Evolutionary conservation across 2,329 filamentous ascomycete genomes (phyloP).

Genomic region (Aspergillus ochraceoroseus): DNA sequence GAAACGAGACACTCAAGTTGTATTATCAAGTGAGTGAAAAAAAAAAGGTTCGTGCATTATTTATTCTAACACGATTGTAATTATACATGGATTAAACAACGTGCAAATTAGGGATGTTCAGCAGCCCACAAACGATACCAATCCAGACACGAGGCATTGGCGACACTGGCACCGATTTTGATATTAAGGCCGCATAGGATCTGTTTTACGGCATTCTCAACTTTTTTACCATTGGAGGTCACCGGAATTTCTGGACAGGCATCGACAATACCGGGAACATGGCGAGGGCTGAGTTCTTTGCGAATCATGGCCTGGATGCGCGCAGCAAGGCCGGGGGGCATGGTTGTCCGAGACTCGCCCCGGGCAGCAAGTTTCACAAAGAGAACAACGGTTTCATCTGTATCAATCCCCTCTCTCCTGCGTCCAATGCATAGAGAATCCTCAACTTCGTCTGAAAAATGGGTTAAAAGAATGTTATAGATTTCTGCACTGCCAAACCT

Average conservation of each 20-base stretch:
- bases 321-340: constrained; percentile 57
- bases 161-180: constrained; percentile 88
- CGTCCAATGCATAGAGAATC: constrained; percentile 86
- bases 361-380: constrained; percentile 69
- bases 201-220: constrained; percentile 94
- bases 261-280: constrained; percentile 80
- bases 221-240: constrained; percentile 95
- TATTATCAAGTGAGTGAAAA: too few species aligned
- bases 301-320: constrained; percentile 65
- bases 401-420: constrained; percentile 61
- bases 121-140: constrained; percentile 80
- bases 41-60: too few species aligned
- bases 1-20: too few species aligned
- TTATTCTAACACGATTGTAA: too few species aligned
- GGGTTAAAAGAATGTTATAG: constrained; percentile 84
- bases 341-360: constrained; percentile 30
- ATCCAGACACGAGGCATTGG: constrained; percentile 78
- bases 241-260: constrained; percentile 82
- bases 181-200: constrained; percentile 83
- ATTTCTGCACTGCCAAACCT: constrained; percentile 93
- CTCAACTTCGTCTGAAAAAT: constrained; percentile 71
- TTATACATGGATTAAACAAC: too few species aligned
- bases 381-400: constrained; percentile 79
- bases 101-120: constrained; percentile 39
- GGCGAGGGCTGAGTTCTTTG: constrained; percentile 75